Base-by-base conservation (phyloP, 2,329 filamentous ascomycete species). In the Arthrobotrys megalospora region DNA sequence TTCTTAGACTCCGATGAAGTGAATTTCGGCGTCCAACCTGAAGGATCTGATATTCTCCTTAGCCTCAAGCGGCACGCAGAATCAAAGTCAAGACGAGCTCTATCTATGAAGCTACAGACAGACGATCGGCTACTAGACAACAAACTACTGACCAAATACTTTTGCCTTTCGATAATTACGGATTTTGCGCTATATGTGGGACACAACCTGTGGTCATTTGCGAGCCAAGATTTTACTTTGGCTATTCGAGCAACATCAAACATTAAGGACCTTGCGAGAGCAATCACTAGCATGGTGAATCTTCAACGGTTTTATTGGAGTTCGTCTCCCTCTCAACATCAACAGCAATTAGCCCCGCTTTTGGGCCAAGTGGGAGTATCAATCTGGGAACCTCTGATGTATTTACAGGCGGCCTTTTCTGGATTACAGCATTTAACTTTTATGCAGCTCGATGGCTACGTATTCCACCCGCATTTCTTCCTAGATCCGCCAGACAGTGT, bases 391-490 rank as follows among this genome's bases (percentile, higher is more conserved):
- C 24, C 24, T 28, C 24, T 28, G 24, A 28, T 28, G 24, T 28
- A 28, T 28, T 28, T 64, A 5, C 38, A 64, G 47, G 8, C 1
- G 1, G 21, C 32, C 4, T 43, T 64, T 12, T n/a, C 16, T 0
- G 14, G 12, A 1, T 21, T 64, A 5, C 1, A 1, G 5, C n/a
- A 34, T 14, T 11, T 64, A 28, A 48, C 41, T 19, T 7, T 47
- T 5, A 2, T n/a, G 47, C 12, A n/a, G 2, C 11, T 45, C 47
- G 10, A 28, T 1, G 21, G 41, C 8, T 47, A 6, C 34, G 11
- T 62, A 7, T 64, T 32, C 60, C 12, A 47, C 34, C 60, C 60
- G 8, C 45, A 14, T n/a, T 64, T 47, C 14, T 64, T 64, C n/a
- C 38, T 64, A 5, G 19, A 28, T 8, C 60, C 60, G 5, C 60